Evolutionary conservation across 1,284 basidiomycete species (phyloP).

Genomic region (Irpex sp.): DNA sequence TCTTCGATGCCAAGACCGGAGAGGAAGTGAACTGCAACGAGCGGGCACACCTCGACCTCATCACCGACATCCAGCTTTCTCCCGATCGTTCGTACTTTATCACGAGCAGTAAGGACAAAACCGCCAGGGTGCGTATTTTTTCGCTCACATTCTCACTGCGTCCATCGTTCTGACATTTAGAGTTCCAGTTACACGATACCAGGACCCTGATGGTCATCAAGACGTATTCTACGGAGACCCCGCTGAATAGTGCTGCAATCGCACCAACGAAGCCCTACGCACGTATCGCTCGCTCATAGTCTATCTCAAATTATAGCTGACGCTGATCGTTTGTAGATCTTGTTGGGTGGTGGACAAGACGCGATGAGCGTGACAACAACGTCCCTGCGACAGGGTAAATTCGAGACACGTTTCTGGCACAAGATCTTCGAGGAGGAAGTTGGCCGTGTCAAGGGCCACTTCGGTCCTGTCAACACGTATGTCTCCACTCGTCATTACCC

Average conservation of each 20-base stretch:
- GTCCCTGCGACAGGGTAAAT: conserved; percentile 90
- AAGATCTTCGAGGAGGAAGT: conserved; percentile 98
- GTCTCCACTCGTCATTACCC: conserved; percentile 26
- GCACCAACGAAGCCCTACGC: conserved; percentile 86
- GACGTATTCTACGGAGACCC: conserved; percentile 91
- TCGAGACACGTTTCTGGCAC: conserved; percentile 99
- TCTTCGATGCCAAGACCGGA: conserved; percentile 87
- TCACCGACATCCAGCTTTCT: conserved; percentile 93
- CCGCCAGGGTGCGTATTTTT: conserved; percentile 70
- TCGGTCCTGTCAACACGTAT: conserved; percentile 96
- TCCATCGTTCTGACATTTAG: neutral
- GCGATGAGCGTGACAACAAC: conserved; percentile 98
- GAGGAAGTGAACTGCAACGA: conserved; percentile 82
- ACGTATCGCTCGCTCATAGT: conserved; percentile 20
- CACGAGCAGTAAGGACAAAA: conserved; percentile 97
- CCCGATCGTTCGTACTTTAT: conserved; percentile 93
- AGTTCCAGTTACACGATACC: conserved; percentile 79
- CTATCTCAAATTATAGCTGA: neutral
- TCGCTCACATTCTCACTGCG: neutral
- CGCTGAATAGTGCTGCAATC: conserved; percentile 91
- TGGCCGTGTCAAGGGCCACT: conserved; percentile 94
- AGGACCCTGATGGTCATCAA: conserved; percentile 90
- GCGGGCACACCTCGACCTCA: conserved; percentile 78
- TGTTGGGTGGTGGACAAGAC: conserved; percentile 96
- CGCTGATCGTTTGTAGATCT: conserved; percentile 44